Evolutionary conservation across 768 basidiomycete species (phyloP), one percentile per base, ranked within the genome.

Genomic region (Mycena crocata): DNA sequence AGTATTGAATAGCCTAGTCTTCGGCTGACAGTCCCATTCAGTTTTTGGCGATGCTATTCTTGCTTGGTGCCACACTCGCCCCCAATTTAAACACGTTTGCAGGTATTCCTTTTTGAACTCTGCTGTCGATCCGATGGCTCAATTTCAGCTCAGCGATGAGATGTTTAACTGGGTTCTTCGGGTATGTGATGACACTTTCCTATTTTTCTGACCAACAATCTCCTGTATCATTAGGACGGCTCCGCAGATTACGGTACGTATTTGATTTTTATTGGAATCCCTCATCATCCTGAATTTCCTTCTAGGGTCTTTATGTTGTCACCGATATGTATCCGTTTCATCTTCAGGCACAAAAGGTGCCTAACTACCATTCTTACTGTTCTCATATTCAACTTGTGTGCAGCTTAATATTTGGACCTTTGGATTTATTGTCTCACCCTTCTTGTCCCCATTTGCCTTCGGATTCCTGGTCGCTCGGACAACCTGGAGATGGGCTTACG

Each of bases 381-480:
- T n/a, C n/a, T n/a, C n/a, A n/a, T n/a, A n/a, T n/a, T n/a, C n/a
- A n/a, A n/a, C n/a, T n/a, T 56, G 15, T 21, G 19, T n/a, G 52
- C 66, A 89, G 87, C 82, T 91, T 40, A 90, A 89, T 68, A 74
- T 88, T 51, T 90, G 90, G 90, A 90, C 90, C 1, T 86, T 91
- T 83, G 91, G 89, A 0, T 90, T 90, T 78, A 84, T 91, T 70
- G 75, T 90, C 24, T 89, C 89, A 13, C 88, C 86, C 15, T 88
- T 88, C 80, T 70, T 87, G 14, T 89, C 88, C 2, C 90, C 90
- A 0, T 90, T 89, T 70, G 81, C 85, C 0, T 87, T 90, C 66
- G 90, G 90, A 5, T 92, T 90, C 80, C 79, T 91, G 9, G 87
- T 88, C 5, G 44, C 54, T 13, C 80, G 85, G 6, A 80, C 84